phyloP scores from a whole-genome alignment of 768 basidiomycete species.

The Collybia mongolica region DNA sequence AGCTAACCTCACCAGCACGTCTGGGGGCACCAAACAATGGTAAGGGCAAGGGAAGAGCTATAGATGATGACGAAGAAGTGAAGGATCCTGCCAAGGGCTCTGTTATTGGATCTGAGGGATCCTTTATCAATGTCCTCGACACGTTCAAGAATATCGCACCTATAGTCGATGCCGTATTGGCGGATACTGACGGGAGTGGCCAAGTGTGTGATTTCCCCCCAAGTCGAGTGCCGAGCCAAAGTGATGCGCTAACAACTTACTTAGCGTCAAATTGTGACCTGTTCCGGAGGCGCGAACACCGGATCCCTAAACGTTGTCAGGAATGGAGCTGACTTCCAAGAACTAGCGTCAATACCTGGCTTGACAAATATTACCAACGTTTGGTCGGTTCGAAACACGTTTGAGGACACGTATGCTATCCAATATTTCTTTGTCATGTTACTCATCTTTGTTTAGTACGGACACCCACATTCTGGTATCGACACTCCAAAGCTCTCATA shows the following conservation, averaged over 20 bases:
- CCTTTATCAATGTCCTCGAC: slow-evolving; percentile 60
- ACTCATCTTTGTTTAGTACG: slow-evolving; percentile 29
- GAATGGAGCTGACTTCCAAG: slow-evolving; percentile 79
- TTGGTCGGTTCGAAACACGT: slow-evolving; percentile 56
- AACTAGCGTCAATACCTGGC: slow-evolving; percentile 57
- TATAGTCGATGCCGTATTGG: slow-evolving; percentile 76
- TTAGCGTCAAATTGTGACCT: slow-evolving; percentile 81
- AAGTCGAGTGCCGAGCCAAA: neutral
- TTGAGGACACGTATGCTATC: slow-evolving; percentile 46
- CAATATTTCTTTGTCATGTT: neutral
- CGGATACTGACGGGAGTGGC: slow-evolving; percentile 68
- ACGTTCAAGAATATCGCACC: slow-evolving; percentile 79
- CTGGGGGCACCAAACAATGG: slow-evolving; percentile 27
- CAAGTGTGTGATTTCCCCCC: slow-evolving; percentile 47
- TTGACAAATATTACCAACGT: slow-evolving; percentile 54
- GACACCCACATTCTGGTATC: slow-evolving; percentile 63
- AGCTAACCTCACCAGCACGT: slow-evolving; percentile 34
- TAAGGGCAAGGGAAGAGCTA: slow-evolving; percentile 37
- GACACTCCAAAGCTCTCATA: slow-evolving; percentile 50
- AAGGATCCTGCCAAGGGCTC: slow-evolving; percentile 34
- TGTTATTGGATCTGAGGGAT: slow-evolving; percentile 52
- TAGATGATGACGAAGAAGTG: slow-evolving; percentile 28
- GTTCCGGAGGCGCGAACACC: slow-evolving; percentile 76
- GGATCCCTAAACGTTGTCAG: slow-evolving; percentile 78
- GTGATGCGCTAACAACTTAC: neutral